Evolutionary conservation across 352 stramenopile species (phyloP), one percentile per base, ranked within the genome.

Genomic region (Albugo candida): DNA sequence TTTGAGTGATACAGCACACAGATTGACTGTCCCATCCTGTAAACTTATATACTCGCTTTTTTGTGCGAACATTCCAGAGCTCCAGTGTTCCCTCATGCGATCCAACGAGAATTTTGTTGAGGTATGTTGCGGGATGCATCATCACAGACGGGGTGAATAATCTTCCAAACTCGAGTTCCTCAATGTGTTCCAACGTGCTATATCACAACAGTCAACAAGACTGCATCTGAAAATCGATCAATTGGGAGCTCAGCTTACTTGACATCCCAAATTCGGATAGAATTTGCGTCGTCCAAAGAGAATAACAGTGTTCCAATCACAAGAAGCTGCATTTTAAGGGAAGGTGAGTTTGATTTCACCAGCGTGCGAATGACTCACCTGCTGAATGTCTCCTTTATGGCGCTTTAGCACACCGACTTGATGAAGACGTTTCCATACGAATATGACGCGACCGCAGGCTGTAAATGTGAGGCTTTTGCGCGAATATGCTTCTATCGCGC

Each of bases 51-150:
- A 95, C 66, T 52, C 80, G 78, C 57, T 87, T 92, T 48, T 83
- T 79, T 36, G 78, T 92, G 47, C 71, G 67, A 11, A 96, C 62
- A 59, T 97, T 97, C 80, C 81, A 94, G 16, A 97, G 63, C 55
- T 94, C 63, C 37, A 95, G 53, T 18, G 50, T 36, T 20, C 88
- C 88, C 44, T 92, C 58, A 14, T 82, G 56, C 36, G 74, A 91
- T 38, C 81, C 85, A 12, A 97, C 55, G 14, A 96, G 52, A 37
- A 96, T 67, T 66, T 97, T 97, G 76, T 97, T 96, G 11, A 97
- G 50, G 62, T 96, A 97, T 39, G 87, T 96, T 39, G 73, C 61
- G 17, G 88, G 88, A 58, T 97, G 88, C 53, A 94, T 50, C 50
- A 95, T 73, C 17, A 70, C 64, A 6, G 71, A 77, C 19, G 78